Conservation (phyloP, 163 green algal species). For the Scenedesmus sp. region DNA sequence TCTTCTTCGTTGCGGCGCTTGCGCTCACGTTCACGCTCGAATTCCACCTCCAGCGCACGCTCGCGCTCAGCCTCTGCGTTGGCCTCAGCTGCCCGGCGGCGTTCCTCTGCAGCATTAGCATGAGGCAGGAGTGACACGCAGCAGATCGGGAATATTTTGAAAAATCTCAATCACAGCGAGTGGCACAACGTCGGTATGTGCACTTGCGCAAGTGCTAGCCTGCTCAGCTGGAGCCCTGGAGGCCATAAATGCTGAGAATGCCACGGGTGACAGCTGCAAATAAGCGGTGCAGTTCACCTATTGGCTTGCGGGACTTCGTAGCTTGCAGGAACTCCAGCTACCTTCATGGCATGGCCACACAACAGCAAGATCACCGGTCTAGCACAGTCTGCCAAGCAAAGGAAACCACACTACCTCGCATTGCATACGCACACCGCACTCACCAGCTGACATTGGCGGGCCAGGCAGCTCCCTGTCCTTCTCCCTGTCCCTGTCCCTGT, state of each 20-base stretch:
- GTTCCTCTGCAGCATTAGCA: not conserved
- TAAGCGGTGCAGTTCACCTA: not conserved
- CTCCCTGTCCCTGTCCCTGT: slow-evolving; percentile 1
- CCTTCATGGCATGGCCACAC: not conserved
- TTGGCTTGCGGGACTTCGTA: not conserved
- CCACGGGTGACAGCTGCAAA: not conserved
- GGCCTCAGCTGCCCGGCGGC: slow-evolving; percentile 25
- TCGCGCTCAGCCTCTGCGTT: slow-evolving; percentile 31
- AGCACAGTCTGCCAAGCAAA: not conserved
- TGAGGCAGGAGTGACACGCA: not conserved
- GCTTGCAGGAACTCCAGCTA: not conserved
- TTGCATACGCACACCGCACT: not conserved
- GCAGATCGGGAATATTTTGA: too few relatives aligned
- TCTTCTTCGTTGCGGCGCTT: slow-evolving; percentile 52
- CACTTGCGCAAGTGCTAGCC: not conserved
- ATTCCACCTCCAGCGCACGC: slow-evolving; percentile 56
- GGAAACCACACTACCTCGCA: not conserved
- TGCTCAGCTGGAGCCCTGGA: not conserved
- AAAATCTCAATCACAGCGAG: not conserved
- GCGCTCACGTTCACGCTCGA: slow-evolving; percentile 58
- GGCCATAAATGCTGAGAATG: not conserved
- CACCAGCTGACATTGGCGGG: not conserved
- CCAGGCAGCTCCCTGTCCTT: slow-evolving; percentile 3
- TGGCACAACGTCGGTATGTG: not conserved
- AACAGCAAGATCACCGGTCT: not conserved